Base-by-base conservation (phyloP, 495 filamentous ascomycete species). In the Podospora sp. region DNA sequence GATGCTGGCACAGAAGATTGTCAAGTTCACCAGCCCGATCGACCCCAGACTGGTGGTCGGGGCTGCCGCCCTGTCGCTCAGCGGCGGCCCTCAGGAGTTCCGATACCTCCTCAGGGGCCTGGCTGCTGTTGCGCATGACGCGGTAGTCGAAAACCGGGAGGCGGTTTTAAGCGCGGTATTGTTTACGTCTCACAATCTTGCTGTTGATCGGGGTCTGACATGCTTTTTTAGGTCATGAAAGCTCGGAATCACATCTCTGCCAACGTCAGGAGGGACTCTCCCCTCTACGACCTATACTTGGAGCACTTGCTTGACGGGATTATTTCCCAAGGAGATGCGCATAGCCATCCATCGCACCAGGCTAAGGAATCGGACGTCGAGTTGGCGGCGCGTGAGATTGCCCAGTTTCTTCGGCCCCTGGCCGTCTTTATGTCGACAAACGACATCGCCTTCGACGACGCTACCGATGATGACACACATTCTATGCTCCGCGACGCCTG, bases 1-100 rank as follows among this genome's bases (percentile, higher is more conserved):
- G 5, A 97, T 98, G 91, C 85, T 99, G 20, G 79, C 97, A 8
- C 95, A 98, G 71, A 96, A 98, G 75, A 87, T 97, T 68, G 89
- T 90, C 9, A 94, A 93, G 72, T 83, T 97, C 46, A 94, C 85
- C 72, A 79, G 84, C 65, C 76, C 84, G 1, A 88, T 97, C 8
- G 93, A 97, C 80, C 85, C 89, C 14, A 88, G 88, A 62, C 94
- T 98, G 57, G 88, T 98, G 55, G 87, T 84, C 22, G 94, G 96
- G 46, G 87, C 92, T 25, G 92, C 93, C 35, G 76, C 83, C 6
- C 78, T 99, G n/a, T 91, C 92, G 24, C 76, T 92, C 11, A 88
- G 82, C 71, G 92, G 90, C 62, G 91, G 89, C 26, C 83, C 85
- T 63, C 78, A 87, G 4, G 94, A 98, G 71, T 92, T 97, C 70